phyloP scores from a whole-genome alignment of 306 rosid genomes.

The Ziziphus jujuba region DNA sequence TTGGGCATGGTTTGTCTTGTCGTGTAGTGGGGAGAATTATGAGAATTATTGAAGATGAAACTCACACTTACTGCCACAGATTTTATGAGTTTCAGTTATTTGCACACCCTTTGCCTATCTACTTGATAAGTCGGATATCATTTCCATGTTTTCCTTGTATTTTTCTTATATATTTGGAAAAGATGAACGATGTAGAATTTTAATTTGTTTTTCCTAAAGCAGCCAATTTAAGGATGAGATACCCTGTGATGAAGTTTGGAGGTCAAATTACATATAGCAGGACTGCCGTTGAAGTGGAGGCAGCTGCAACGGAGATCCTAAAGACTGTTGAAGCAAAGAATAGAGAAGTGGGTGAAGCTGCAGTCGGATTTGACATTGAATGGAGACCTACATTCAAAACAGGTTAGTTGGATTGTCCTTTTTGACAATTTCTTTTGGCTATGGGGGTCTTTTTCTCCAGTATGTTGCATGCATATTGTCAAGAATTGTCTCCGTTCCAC shows the following conservation, averaged over 20 bases:
- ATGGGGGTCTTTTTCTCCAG: too few relatives aligned
- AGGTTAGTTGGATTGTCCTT: slow-evolving; percentile 40
- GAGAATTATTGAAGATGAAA: not conserved
- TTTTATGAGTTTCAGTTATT: not conserved
- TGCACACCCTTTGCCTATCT: too few relatives aligned
- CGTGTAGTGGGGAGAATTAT: slow-evolving; percentile 1
- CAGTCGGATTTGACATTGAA: slow-evolving; percentile 76
- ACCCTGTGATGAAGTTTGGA: slow-evolving; percentile 62
- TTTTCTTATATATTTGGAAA: not conserved
- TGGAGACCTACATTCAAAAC: slow-evolving; percentile 73
- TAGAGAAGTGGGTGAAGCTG: slow-evolving; percentile 35
- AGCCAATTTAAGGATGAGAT: slow-evolving; percentile 45
- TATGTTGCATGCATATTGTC: not conserved
- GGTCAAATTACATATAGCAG: slow-evolving; percentile 70
- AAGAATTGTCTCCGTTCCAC: not conserved
- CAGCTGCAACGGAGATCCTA: slow-evolving; percentile 45
- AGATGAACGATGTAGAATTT: not conserved
- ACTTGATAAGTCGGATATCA: not conserved
- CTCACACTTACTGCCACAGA: too few relatives aligned
- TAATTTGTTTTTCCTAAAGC: slow-evolving; percentile 4
- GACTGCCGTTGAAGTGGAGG: slow-evolving; percentile 56
- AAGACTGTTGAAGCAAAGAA: slow-evolving; percentile 35
- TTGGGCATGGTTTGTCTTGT: not conserved
- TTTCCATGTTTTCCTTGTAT: not conserved
- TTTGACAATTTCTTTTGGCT: not conserved